A percentile compares a stretch with the other conserved stretches of the same genome.
phyloP scores from a whole-genome alignment of 768 basidiomycete genomes.

The Suillus americanus region DNA sequence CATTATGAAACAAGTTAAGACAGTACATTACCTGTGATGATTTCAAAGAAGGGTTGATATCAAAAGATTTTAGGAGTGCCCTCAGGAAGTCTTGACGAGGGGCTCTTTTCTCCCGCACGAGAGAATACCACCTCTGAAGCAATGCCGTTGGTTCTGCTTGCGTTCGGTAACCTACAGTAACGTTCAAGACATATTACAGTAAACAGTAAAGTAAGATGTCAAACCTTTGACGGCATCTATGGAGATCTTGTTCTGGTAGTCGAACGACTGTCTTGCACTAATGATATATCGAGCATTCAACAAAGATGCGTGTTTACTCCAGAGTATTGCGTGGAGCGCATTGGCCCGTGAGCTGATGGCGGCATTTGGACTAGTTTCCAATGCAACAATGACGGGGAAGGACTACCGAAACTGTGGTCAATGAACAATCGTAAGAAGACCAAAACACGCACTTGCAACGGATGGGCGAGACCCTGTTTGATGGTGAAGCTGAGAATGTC shows the following conservation, averaged over 20 bases:
- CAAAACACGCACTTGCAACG: conserved; percentile 64
- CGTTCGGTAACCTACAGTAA: conserved; percentile 58
- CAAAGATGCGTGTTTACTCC: conserved; percentile 86
- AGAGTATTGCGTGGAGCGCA: conserved; percentile 76
- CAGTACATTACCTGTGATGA: conserved; percentile 52
- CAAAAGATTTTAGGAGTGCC: conserved; percentile 78
- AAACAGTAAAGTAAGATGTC: neutral
- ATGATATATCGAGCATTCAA: conserved; percentile 83
- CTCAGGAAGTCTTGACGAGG: conserved; percentile 86
- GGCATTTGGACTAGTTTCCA: conserved; percentile 79
- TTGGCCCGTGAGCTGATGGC: conserved; percentile 72
- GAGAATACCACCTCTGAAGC: conserved; percentile 86
- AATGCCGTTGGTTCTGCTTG: conserved; percentile 69
- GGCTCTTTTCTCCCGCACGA: conserved; percentile 88
- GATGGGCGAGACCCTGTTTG: conserved; percentile 94
- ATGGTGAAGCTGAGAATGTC: conserved; percentile 93
- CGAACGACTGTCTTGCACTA: conserved; percentile 79
- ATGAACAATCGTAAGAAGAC: conserved; percentile 1
- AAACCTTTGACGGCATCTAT: conserved; percentile 54
- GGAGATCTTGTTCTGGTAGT: conserved; percentile 70
- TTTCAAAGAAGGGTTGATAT: conserved; percentile 58
- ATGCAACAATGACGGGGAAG: conserved; percentile 86
- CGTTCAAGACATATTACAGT: conserved; percentile 5
- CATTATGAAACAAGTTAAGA: neutral
- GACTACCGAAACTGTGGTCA: conserved; percentile 48